These are phyloP conservation scores for Galeopsis tetrahit DNA, from an alignment of 257 asterid genomes.

Conservation along the genomic window DNA sequence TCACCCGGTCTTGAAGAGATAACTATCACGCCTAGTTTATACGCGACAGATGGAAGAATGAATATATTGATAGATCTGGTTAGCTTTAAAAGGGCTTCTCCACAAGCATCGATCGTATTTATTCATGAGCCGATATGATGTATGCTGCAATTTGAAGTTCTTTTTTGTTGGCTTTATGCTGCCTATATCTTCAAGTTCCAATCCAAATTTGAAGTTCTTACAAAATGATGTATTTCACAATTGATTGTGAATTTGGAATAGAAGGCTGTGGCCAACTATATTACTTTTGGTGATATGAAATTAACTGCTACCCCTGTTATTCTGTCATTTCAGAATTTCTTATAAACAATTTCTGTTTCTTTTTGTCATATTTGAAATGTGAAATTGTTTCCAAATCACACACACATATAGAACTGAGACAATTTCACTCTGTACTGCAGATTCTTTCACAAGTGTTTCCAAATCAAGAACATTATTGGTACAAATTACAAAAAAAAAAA, in stretches of 20 bases:
- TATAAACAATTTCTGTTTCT: background rate
- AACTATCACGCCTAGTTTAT: slow-evolving; percentile 57
- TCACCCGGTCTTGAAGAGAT: slow-evolving; percentile 67
- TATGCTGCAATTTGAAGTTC: slow-evolving; percentile 21
- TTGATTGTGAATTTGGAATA: background rate
- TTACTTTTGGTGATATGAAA: slow-evolving; percentile 5
- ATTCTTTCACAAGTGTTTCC: background rate
- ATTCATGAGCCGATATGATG: slow-evolving; percentile 46
- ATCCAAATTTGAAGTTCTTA: background rate
- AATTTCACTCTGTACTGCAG: too few relatives aligned
- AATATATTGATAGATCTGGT: slow-evolving; percentile 63
- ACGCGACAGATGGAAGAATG: slow-evolving; percentile 53
- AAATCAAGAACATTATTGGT: slow-evolving; percentile 34
- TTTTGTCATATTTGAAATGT: background rate
- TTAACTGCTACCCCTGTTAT: background rate
- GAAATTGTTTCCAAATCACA: background rate
- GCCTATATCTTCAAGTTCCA: background rate
- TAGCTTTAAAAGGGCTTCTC: slow-evolving; percentile 79
- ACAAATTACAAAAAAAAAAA: slow-evolving; percentile 4
- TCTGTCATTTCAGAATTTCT: background rate
- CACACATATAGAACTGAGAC: too few relatives aligned
- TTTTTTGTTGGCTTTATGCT: background rate
- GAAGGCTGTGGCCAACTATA: background rate
- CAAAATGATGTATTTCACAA: background rate
- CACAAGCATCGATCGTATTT: slow-evolving; percentile 68